Base-by-base conservation (phyloP, 139 green algal species). In the Spirogloea muscicola region DNA sequence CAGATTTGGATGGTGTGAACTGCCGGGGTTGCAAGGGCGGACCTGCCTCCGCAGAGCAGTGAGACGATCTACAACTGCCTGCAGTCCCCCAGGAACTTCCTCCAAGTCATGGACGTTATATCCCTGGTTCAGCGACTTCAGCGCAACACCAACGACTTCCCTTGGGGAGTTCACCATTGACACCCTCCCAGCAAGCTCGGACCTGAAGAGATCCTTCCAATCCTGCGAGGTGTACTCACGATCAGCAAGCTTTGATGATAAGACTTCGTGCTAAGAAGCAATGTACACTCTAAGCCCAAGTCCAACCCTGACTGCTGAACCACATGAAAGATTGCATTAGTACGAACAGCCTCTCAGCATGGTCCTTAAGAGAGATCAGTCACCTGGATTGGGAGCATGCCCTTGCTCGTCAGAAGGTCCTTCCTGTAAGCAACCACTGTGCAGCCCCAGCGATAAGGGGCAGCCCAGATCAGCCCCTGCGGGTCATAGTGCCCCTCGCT, bases 201-300 rank as follows among this genome's bases (percentile, higher is more conserved):
- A 87, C 69, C 89, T 84, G 76, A 94, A 81, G 65, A 96, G 84
- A 80, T 96, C 91, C 2, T 29, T n/a, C 91, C 91, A 96, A n/a
- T n/a, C n/a, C n/a, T n/a, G n/a, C n/a, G n/a, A n/a, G n/a, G n/a
- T n/a, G n/a, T n/a, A n/a, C n/a, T n/a, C n/a, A n/a, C n/a, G n/a
- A n/a, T n/a, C n/a, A n/a, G n/a, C n/a, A n/a, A n/a, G n/a, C n/a
- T n/a, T n/a, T n/a, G n/a, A n/a, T n/a, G n/a, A n/a, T n/a, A n/a
- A n/a, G n/a, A n/a, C n/a, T n/a, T n/a, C n/a, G n/a, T n/a, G n/a
- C n/a, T n/a, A n/a, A n/a, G n/a, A n/a, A n/a, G n/a, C n/a, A n/a
- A n/a, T n/a, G n/a, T n/a, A n/a, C n/a, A n/a, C n/a, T n/a, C n/a
- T n/a, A n/a, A n/a, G n/a, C n/a, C n/a, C n/a, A n/a, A n/a, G n/a